A percentile compares a stretch with the other conserved stretches of the same genome.
These are phyloP conservation scores for Populus hybrid DNA, from an alignment of 441 rosid genomes.

Conservation along the genomic window DNA sequence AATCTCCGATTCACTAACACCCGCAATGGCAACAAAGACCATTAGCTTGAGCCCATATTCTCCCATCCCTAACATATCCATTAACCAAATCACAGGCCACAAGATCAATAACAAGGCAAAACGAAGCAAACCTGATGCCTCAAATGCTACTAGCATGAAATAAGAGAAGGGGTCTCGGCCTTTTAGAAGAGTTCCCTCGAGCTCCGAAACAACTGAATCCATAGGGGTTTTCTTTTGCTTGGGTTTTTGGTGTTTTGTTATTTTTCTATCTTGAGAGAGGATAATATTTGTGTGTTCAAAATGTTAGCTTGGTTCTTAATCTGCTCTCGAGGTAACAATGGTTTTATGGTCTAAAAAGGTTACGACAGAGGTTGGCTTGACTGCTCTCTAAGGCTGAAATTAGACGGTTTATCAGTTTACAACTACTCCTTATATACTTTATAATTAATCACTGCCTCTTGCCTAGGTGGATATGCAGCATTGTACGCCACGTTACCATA, in stretches of 20 bases:
- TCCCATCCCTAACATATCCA: slow-evolving; percentile 37
- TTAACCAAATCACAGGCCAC: slow-evolving; percentile 58
- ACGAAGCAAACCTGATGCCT: slow-evolving; percentile 70
- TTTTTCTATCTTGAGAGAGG: neutral
- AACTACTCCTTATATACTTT: slow-evolving; percentile 36
- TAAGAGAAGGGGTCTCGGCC: slow-evolving; percentile 60
- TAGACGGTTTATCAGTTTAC: slow-evolving; percentile 62
- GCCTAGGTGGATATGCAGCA: slow-evolving; percentile 27
- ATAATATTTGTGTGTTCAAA: neutral
- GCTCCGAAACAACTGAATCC: slow-evolving; percentile 63
- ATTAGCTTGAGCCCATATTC: slow-evolving; percentile 52
- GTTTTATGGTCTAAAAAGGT: slow-evolving; percentile 26
- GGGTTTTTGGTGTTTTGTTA: slow-evolving; percentile 2
- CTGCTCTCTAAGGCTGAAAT: slow-evolving; percentile 29
- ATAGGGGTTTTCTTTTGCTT: neutral
- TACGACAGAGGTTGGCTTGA: slow-evolving; percentile 31
- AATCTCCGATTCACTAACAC: slow-evolving; percentile 54
- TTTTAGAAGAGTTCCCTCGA: slow-evolving; percentile 68
- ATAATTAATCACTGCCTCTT: neutral
- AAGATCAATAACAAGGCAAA: slow-evolving; percentile 47
- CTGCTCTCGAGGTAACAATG: slow-evolving; percentile 15
- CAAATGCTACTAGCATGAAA: slow-evolving; percentile 85
- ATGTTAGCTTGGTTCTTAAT: neutral
- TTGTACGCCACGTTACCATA: slow-evolving; percentile 48
- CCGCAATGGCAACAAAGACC: slow-evolving; percentile 60